Evolutionary conservation across 1,139 yeast species (phyloP).

Genomic region (Lodderomyces parapsilosis): DNA sequence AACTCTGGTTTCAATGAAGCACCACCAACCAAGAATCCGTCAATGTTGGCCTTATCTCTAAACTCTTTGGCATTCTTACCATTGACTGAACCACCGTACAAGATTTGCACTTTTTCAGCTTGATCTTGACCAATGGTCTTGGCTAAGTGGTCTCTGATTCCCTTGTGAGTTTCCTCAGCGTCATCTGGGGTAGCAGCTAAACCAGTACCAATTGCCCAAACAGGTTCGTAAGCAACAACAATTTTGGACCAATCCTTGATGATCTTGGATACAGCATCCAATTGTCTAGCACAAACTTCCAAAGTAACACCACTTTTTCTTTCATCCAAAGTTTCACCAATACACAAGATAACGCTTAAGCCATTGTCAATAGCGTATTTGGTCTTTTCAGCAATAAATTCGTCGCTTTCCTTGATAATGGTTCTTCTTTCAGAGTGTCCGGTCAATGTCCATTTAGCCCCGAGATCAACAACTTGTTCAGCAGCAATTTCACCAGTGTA

Average conservation of each 20-base stretch:
- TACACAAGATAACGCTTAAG: slow-evolving; percentile 87
- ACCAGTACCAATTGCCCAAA: slow-evolving; percentile 99
- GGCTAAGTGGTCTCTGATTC: slow-evolving; percentile 79
- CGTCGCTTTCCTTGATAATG: slow-evolving; percentile 85
- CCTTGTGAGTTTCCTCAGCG: slow-evolving; percentile 92
- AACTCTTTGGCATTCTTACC: slow-evolving; percentile 90
- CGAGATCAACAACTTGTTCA: slow-evolving; percentile 84
- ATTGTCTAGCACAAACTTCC: slow-evolving; percentile 84
- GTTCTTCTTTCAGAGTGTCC: slow-evolving; percentile 99
- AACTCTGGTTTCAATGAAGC: slow-evolving; percentile 99
- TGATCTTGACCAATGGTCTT: slow-evolving; percentile 73
- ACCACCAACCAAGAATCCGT: slow-evolving; percentile 99
- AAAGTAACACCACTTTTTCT: slow-evolving; percentile 86
- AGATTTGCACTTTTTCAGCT: slow-evolving; percentile 81
- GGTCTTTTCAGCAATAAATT: slow-evolving; percentile 90
- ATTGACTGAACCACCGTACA: slow-evolving; percentile 98
- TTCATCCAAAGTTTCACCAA: slow-evolving; percentile 96
- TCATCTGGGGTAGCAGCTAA: slow-evolving; percentile 98
- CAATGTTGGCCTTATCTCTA: slow-evolving; percentile 91
- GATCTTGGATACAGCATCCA: slow-evolving; percentile 81
- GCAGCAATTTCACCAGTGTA: slow-evolving; percentile 97
- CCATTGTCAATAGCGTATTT: slow-evolving; percentile 90
- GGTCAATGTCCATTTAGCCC: slow-evolving; percentile 91
- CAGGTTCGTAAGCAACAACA: slow-evolving; percentile 98
- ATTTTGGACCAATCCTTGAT: slow-evolving; percentile 89